phyloP scores from a whole-genome alignment of 2,329 filamentous ascomycete species.

The Pseudogymnoascus sp. region DNA sequence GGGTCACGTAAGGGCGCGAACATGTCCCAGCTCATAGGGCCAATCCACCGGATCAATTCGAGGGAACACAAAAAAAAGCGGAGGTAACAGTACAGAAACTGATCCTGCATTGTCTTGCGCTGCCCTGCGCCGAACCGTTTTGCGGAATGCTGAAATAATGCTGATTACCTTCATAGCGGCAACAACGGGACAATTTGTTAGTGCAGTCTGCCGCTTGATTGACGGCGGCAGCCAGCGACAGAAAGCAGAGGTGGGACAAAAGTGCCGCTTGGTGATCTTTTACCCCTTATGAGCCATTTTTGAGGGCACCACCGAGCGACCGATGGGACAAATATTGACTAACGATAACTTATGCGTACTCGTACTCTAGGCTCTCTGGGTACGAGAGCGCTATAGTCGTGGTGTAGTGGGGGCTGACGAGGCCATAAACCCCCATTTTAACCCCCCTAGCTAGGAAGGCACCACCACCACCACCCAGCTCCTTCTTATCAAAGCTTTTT shows the following conservation, averaged over 20 bases:
- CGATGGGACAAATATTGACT: neutral
- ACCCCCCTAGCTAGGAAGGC: neutral
- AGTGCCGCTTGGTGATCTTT: constrained; percentile 4
- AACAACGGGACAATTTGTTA: neutral
- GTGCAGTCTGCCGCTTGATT: constrained; percentile 10
- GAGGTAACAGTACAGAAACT: neutral
- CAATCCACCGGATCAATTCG: constrained; percentile 8
- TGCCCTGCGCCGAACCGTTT: neutral
- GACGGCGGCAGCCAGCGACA: constrained; percentile 9
- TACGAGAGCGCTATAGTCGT: neutral
- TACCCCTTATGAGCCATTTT: neutral
- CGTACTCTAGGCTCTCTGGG: neutral
- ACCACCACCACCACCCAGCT: neutral
- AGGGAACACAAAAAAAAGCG: constrained; percentile 10
- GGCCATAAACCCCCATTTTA: neutral
- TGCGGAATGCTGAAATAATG: neutral
- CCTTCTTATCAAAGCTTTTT: constrained; percentile 4
- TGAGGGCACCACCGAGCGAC: neutral
- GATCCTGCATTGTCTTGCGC: neutral
- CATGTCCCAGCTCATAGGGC: neutral
- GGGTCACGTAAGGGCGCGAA: constrained; percentile 2
- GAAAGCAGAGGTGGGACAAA: neutral
- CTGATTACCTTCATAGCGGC: neutral
- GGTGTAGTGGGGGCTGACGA: neutral
- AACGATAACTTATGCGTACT: neutral